These are phyloP conservation scores for Cyclocybe aegerita DNA, from an alignment of 768 basidiomycete genomes.

Conservation along the genomic window DNA sequence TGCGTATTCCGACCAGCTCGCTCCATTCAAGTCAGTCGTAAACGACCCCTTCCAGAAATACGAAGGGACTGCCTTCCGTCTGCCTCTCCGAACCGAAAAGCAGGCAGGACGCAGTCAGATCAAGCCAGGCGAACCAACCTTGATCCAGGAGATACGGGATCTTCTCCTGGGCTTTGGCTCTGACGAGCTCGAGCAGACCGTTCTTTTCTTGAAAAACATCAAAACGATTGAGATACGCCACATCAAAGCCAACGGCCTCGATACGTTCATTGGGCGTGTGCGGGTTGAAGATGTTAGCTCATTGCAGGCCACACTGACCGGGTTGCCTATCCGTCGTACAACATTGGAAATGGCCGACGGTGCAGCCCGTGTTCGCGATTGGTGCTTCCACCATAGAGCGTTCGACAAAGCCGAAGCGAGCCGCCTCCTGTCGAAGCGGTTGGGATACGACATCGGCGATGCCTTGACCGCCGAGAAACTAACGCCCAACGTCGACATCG, in stretches of 20 bases:
- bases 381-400: slow-evolving; percentile 30
- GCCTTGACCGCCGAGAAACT: slow-evolving; percentile 39
- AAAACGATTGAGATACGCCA: slow-evolving; percentile 35
- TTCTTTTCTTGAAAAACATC: slow-evolving; percentile 42
- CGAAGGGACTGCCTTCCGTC: slow-evolving; percentile 40
- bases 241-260: slow-evolving; percentile 19
- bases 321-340: no score
- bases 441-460: slow-evolving; percentile 25
- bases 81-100: slow-evolving; percentile 36
- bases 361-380: slow-evolving; percentile 10
- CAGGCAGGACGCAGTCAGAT: slow-evolving; percentile 33
- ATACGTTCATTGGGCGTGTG: slow-evolving; percentile 3
- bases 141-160: slow-evolving; percentile 28
- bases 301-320: no score
- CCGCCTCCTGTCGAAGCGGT: slow-evolving; percentile 19
- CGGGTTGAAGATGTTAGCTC: neutral
- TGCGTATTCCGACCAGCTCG: slow-evolving; percentile 12
- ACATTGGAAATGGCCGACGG: neutral
- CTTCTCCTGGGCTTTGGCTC: slow-evolving; percentile 37
- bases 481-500: slow-evolving; percentile 32
- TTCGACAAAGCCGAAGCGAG: slow-evolving; percentile 21
- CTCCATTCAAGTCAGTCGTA: slow-evolving; percentile 13
- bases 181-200: slow-evolving; percentile 34
- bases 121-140: slow-evolving; percentile 17
- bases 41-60: slow-evolving; percentile 12